Evolutionary conservation across 129 eudicot genomes (phyloP), one percentile per base, ranked within the genome.

Genomic region (Calendula officinalis): DNA sequence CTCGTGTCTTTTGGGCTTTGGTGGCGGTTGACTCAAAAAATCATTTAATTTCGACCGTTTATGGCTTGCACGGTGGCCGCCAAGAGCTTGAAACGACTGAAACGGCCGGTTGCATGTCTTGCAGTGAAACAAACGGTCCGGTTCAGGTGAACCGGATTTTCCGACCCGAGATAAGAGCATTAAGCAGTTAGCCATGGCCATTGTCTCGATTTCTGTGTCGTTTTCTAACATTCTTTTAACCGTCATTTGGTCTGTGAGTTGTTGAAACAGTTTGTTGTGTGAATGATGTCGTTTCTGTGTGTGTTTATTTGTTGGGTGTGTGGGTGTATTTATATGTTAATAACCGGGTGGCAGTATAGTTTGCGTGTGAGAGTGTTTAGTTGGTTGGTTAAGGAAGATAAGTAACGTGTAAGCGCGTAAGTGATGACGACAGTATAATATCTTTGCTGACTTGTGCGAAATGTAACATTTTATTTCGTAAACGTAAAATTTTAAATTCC

Each of bases 41-140:
- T 54, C 68, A n/a, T 12, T 68, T 8, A 73, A 5, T 40, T 45
- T 77, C 3, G 64, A 44, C 47, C 77, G 76, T 46, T 81, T 84
- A 52, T 84, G 91, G 11, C 91, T 84, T 9, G 91, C 86, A 5
- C 86, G 79, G 68, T 84, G 91, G 60, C 91, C 91, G 0, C 91
- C 91, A 0, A 81, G 77, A 0, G 91, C 91, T 66, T 84, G 91
- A 64, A 84, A 84, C 13, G 91, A 80, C 56, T 59, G 68, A 43
- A 84, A 84, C 51, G 81, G 75, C 13, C 68, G 68, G 62, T 68
- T 78, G 57, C 90, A 83, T 4, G 86, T 80, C 60, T 80, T 83
- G 74, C 87, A 82, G 45, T 50, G 54, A 60, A 61, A 82, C n/a
- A 71, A 32, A 6, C 80, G 64, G 59, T 15, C 75, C 3, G 81